Conservation (phyloP, 78 protist species). For the Capsaspora owczarzaki region DNA sequence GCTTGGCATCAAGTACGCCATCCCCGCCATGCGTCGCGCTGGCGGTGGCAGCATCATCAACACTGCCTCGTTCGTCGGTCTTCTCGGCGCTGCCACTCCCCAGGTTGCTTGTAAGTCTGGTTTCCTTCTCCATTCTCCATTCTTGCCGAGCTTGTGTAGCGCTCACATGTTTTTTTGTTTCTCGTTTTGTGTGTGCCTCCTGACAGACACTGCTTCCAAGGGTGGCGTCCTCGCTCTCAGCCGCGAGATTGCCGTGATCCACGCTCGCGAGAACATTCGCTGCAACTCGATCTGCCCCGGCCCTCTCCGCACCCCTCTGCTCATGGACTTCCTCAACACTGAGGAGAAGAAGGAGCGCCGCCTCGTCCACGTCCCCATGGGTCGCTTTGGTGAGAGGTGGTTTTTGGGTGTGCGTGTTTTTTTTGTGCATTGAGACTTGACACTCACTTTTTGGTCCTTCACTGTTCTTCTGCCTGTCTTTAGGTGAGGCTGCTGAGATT, state of each 20-base stretch:
- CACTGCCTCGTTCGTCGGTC: slow-evolving; percentile 76
- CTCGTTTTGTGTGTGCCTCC: not conserved
- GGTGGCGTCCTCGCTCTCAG: slow-evolving; percentile 70
- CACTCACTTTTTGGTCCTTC: not conserved
- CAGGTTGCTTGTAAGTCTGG: slow-evolving; percentile 27
- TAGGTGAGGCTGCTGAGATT: slow-evolving; percentile 56
- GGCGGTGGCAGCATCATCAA: slow-evolving; percentile 80
- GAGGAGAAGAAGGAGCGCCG: slow-evolving; percentile 69
- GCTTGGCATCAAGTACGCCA: slow-evolving; percentile 66
- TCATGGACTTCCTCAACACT: slow-evolving; percentile 52
- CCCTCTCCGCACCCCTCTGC: slow-evolving; percentile 57
- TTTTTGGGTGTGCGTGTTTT: not conserved
- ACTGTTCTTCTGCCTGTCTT: not conserved
- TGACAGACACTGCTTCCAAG: slow-evolving; percentile 61
- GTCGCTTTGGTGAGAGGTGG: slow-evolving; percentile 50
- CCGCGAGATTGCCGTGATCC: slow-evolving; percentile 66
- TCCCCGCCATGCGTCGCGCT: slow-evolving; percentile 66
- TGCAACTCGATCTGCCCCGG: slow-evolving; percentile 76
- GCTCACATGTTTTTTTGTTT: not conserved
- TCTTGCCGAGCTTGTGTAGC: not conserved
- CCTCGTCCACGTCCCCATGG: slow-evolving; percentile 74
- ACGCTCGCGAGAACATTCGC: slow-evolving; percentile 65
- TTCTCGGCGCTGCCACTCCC: slow-evolving; percentile 78
- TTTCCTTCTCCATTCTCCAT: not conserved
- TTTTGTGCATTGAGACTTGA: not conserved